Base-by-base conservation (phyloP, 768 basidiomycete genomes). In the Collybiopsis confluens region DNA sequence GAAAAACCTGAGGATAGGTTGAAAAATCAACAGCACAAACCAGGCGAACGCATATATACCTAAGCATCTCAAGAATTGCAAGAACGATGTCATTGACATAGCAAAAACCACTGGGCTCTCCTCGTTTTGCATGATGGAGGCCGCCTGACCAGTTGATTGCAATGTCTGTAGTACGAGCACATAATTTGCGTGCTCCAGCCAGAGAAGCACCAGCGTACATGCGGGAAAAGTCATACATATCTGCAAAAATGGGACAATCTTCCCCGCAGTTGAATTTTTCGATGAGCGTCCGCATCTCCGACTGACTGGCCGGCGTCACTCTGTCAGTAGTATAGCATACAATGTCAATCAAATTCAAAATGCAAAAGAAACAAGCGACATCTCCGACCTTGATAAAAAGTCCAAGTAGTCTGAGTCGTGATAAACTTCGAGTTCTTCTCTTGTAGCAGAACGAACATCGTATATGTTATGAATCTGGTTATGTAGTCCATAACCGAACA, bases 71-170 rank as follows among this genome's bases (percentile, higher is more conserved):
- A 16, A 98, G 73, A 45, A 99, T 97, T 0, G 87, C 93, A 0
- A 99, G 76, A 1, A 98, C 95, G 37, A 96, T 94, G 64, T 98
- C 95, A 66, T 99, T 99, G 20, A 98, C 82, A 67, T 98, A 99
- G 70, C 96, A 99, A 67, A 99, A 99, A 1, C 96, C 96, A 63
- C 94, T 98, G 7, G 97, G 95, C 71, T 98, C 96, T 0, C 92
- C 90, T 58, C 95, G 88, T 73, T 98, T 98, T 2, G 96, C 97
- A 62, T 99, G 97, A 70, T 99, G 97, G 18, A 99, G 78, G 0
- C 97, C 97, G 1, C 97, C 97, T 20, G 94, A 94, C 97, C 97
- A 99, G 64, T 98, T 98, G 62, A 99, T 92, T 0, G 97, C 97
- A 40, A 96, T 98, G 69, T 99, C 97, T 16, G 94, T 92, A 2